These are phyloP conservation scores for Nitzschia sp. DNA, from an alignment of 108 stramenopile genomes.

Conservation along the genomic window DNA sequence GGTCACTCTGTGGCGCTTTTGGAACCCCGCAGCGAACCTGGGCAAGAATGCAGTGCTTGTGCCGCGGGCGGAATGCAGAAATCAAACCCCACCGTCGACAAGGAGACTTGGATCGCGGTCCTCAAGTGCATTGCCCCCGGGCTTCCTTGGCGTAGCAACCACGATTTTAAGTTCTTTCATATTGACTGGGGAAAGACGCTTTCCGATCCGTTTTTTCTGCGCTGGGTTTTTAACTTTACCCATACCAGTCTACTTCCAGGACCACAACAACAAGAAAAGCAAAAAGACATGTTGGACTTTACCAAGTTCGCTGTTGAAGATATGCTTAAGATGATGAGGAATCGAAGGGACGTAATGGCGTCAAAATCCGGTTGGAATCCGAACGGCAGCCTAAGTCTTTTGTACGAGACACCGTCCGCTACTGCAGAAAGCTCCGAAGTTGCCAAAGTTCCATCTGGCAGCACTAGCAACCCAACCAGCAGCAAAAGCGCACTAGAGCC, in stretches of 20 bases:
- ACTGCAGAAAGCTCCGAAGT: neutral
- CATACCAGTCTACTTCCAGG: constrained; percentile 37
- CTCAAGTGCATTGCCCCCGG: neutral
- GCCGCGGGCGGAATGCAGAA: constrained; percentile 47
- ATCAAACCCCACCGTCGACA: constrained; percentile 41
- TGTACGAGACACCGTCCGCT: neutral
- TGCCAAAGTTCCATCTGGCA: neutral
- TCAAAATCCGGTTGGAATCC: neutral
- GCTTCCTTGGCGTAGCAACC: neutral
- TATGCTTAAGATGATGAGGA: constrained; percentile 35
- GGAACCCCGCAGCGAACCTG: constrained; percentile 22
- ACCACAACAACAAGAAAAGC: constrained; percentile 21
- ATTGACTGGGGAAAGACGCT: constrained; percentile 23
- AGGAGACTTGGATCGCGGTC: constrained; percentile 27
- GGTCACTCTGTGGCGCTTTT: constrained; percentile 34
- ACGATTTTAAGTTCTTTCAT: constrained; percentile 35
- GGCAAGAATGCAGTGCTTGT: constrained; percentile 42
- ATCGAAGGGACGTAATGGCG: constrained; percentile 12
- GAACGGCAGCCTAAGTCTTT: neutral
- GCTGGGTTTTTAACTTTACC: constrained; percentile 35
- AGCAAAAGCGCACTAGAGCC: constrained; percentile 9
- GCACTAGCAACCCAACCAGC: neutral
- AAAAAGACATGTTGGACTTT: constrained; percentile 32
- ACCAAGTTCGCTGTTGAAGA: constrained; percentile 41
- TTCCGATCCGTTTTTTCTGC: constrained; percentile 39